Percentiles rank a stretch among this genome's conserved stretches.
Conservation (phyloP, 441 rosid genomes). For the Syzygium syzygioides region DNA sequence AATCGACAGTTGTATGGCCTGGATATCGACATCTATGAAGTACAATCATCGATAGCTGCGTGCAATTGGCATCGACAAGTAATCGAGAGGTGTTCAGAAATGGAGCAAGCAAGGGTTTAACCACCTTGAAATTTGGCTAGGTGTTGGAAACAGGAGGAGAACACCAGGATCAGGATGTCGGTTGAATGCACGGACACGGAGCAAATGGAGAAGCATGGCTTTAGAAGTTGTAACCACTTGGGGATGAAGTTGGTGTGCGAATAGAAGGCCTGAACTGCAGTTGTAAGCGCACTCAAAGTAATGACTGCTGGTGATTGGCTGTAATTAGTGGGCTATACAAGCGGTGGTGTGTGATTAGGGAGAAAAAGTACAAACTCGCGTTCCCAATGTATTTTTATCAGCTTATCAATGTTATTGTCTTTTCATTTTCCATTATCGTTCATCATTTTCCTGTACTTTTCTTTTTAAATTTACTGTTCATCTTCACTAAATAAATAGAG, state of each 20-base stretch:
- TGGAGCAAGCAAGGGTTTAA: neutral
- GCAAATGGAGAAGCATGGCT: neutral
- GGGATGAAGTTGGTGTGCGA: neutral
- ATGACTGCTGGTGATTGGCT: neutral
- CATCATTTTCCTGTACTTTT: neutral
- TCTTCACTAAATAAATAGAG: neutral
- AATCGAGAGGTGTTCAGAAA: too few relatives aligned
- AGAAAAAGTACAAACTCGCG: neutral
- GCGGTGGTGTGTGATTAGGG: neutral
- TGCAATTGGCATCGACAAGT: too few relatives aligned
- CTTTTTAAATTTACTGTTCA: neutral
- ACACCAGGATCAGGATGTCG: neutral
- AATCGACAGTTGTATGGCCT: too few relatives aligned
- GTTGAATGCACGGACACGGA: neutral
- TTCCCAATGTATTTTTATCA: neutral
- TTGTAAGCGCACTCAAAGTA: neutral
- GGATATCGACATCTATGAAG: too few relatives aligned
- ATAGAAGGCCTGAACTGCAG: neutral
- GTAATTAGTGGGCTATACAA: neutral
- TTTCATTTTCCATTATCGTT: neutral
- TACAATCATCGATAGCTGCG: too few relatives aligned
- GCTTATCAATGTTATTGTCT: neutral
- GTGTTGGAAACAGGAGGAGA: neutral
- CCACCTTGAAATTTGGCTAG: neutral
- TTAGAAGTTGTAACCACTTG: neutral